Percentiles rank a stretch among this genome's conserved stretches.
These are phyloP conservation scores for barley (Hordeum vulgare) DNA, from an alignment of 176 grass and related monocot species.

Conservation along the genomic window MorexV3_pseudomolecules_assembly NC_058520.1:498811298-498811797, in stretches of 20 bases:
- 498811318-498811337: slow-evolving; percentile 64
- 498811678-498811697: slow-evolving; percentile 94
- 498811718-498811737: slow-evolving; percentile 75
- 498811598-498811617: slow-evolving; percentile 54
- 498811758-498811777: slow-evolving; percentile 28
- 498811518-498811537: slow-evolving; percentile 55
- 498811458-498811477: slow-evolving; percentile 77
- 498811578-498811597: slow-evolving; percentile 56
- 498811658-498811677: slow-evolving; percentile 64
- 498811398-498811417: slow-evolving; percentile 63
- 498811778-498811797: slow-evolving; percentile 7
- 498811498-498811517: slow-evolving; percentile 49
- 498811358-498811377: slow-evolving; percentile 46
- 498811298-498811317: slow-evolving; percentile 71
- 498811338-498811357: slow-evolving; percentile 67
- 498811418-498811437: slow-evolving; percentile 55
- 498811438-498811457: slow-evolving; percentile 54
- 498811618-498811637: slow-evolving; percentile 58
- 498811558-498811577: slow-evolving; percentile 74
- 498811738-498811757: slow-evolving; percentile 52
- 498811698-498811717: slow-evolving; percentile 73
- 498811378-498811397: slow-evolving; percentile 84
- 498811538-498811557: slow-evolving; percentile 44
- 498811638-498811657: slow-evolving; percentile 52
- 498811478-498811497: slow-evolving; percentile 72